Base-by-base conservation (phyloP, 83 land plant species). In the Larix sibirica region DNA sequence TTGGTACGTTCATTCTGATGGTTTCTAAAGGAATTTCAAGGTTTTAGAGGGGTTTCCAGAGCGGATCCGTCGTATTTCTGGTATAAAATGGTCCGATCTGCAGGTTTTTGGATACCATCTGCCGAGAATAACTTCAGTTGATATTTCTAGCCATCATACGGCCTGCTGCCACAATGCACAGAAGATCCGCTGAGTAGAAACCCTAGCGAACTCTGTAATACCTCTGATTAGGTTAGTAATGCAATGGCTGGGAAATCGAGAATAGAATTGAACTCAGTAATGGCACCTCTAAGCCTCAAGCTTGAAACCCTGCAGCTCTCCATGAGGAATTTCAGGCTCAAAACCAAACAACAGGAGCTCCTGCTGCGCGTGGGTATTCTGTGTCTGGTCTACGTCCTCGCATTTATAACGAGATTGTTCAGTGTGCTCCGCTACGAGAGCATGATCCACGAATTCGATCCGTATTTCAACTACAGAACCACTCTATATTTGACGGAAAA, bases 381-480 rank as follows among this genome's bases (percentile, higher is more conserved):
- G 18, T 82, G 86, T 74, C 87, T 98, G 47, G 84, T 96, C 82
- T 98, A 98, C 87, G 81, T 98, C 62, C 84, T 98, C 21, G 99
- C 99, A 50, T 98, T 98, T 89, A 87, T 91, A n/a, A 87, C 97
- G 18, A 90, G 99, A 9, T 90, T 98, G 62, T 98, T 98, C 86
- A 92, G 95, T 77, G 99, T 98, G 56, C 93, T 98, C 36, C 92
- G 99, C 7, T 98, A 98, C 61, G 99, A 98, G 86, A 90, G 94
- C 77, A 98, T 98, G 95, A 98, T 98, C 96, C 99, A 98, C 73
- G 99, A 98, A 89, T 98, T 98, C 79, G 99, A 98, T 78, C 99
- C 99, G 16, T 98, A 98, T 88, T 98, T 98, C 92, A 98, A 98
- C 77, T 98, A 98, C 86, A 87, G 99, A 16, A 96, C 99, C 82